Evolutionary conservation across 2,329 filamentous ascomycete genomes (phyloP), one percentile per base, ranked within the genome.

Genomic region (Lecanicillium sp.): DNA sequence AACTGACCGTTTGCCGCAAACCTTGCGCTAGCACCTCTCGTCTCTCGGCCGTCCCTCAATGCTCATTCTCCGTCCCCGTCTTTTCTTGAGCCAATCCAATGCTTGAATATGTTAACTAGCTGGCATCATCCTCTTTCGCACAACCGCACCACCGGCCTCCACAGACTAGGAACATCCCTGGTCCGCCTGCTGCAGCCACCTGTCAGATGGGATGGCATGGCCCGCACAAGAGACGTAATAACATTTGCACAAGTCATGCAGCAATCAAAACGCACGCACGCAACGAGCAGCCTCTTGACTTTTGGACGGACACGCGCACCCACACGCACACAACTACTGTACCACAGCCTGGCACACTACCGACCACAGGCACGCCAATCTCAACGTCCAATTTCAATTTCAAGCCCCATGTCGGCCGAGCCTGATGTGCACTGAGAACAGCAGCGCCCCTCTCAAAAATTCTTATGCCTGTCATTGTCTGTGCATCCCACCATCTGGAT

Each of bases 151-250:
- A 12, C 12, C 26, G 7, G 26, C 12, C 7, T 12, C 26, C 26
- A 7, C 26, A 29, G 26, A 7, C 26, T 29, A 12, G 7, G 12
- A 29, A 9, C 21, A 35, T 35, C 29, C 29, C 41, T 8, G 14
- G 40, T 43, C 29, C 17, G 12, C 20, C 40, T 33, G 9, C 12
- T 23, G 40, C 29, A 40, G 36, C 27, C 44, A 33, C 44, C 36
- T 47, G 44, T 40, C 36, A 47, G 44, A 47, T 47, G 44, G 29
- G 36, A 39, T 35, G 44, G 21, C 30, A 11, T 15, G 15, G 30
- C 12, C 30, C 15, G n/a, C 30, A 21, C 33, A 11, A 19, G 7
- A 29, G n/a, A 7, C 7, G 26, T 29, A 29, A 7, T 29, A 29
- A 7, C 26, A 7, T 29, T 7, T 29, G 12, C 26, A 29, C 12